phyloP scores from a whole-genome alignment of 805 yeast species.

The Saturnispora silvae region DNA sequence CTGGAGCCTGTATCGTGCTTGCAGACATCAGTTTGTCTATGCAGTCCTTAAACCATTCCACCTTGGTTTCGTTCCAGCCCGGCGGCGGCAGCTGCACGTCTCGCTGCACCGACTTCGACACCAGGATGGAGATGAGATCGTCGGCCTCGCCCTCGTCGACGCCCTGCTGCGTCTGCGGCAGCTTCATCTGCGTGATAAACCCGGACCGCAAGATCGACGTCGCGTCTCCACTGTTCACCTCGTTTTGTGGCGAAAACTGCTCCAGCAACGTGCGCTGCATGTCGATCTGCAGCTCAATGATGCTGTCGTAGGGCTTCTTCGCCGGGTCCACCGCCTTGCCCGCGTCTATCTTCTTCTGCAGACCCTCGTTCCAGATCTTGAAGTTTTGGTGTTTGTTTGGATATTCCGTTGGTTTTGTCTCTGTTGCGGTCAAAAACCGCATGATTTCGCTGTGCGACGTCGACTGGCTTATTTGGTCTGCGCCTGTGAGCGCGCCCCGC shows the following conservation, averaged over 20 bases:
- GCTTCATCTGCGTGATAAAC: not conserved
- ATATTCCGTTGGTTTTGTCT: too few relatives aligned
- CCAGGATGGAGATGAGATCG: slow-evolving; percentile 35
- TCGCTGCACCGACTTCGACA: slow-evolving; percentile 35
- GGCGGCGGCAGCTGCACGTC: slow-evolving; percentile 31
- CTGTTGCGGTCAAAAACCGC: too few relatives aligned
- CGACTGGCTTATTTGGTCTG: too few relatives aligned
- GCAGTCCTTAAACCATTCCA: slow-evolving; percentile 25
- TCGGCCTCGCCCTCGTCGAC: slow-evolving; percentile 26
- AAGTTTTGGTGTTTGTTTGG: too few relatives aligned
- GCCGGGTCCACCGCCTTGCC: not conserved
- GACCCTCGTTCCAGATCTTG: not conserved
- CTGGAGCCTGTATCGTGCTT: too few relatives aligned
- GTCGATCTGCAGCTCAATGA: slow-evolving; percentile 7
- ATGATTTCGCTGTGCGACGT: too few relatives aligned
- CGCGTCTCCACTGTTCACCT: too few relatives aligned
- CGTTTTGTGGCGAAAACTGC: too few relatives aligned
- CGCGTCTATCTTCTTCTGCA: not conserved
- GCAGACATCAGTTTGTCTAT: slow-evolving; percentile 17
- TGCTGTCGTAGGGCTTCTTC: slow-evolving; percentile 3
- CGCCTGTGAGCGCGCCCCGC: too few relatives aligned
- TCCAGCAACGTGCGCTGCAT: slow-evolving; percentile 15
- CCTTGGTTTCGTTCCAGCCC: slow-evolving; percentile 15
- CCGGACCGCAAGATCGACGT: too few relatives aligned
- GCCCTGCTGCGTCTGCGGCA: not conserved